Percentiles rank a stretch among this genome's conserved stretches.
Evolutionary conservation across 495 filamentous ascomycete genomes (phyloP).

Genomic region (Jackrogersella multiformis): DNA sequence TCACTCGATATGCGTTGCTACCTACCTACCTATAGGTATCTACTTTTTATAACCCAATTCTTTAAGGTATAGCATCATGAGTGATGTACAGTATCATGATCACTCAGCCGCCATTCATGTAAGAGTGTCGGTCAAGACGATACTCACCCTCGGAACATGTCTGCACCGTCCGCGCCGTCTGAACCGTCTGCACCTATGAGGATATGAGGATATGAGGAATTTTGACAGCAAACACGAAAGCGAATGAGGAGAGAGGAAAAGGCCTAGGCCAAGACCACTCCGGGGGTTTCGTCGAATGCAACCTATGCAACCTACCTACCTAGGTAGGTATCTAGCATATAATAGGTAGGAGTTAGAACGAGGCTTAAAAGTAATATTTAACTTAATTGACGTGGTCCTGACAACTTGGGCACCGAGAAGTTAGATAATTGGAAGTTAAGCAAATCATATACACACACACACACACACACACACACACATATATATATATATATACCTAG

Average conservation of each 20-base stretch:
- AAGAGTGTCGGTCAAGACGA: slow-evolving; percentile 40
- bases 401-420: neutral
- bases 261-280: neutral
- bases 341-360: neutral
- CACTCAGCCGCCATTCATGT: slow-evolving; percentile 29
- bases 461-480: neutral
- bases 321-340: neutral
- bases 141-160: neutral
- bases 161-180: too few species aligned
- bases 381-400: neutral
- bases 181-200: neutral
- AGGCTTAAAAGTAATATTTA: slow-evolving; percentile 1
- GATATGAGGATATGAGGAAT: too few species aligned
- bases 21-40: too few species aligned
- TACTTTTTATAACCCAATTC: slow-evolving; percentile 3
- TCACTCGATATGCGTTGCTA: slow-evolving; percentile 16
- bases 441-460: too few species aligned
- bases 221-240: neutral
- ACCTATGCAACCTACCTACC: neutral
- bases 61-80: slow-evolving; percentile 15
- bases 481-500: neutral
- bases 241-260: neutral
- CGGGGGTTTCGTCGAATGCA: neutral
- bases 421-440: too few species aligned
- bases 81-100: too few species aligned